Evolutionary conservation across 345 rosid genomes (phyloP), one percentile per base, ranked within the genome.

Genomic region (Salix purpurea): DNA sequence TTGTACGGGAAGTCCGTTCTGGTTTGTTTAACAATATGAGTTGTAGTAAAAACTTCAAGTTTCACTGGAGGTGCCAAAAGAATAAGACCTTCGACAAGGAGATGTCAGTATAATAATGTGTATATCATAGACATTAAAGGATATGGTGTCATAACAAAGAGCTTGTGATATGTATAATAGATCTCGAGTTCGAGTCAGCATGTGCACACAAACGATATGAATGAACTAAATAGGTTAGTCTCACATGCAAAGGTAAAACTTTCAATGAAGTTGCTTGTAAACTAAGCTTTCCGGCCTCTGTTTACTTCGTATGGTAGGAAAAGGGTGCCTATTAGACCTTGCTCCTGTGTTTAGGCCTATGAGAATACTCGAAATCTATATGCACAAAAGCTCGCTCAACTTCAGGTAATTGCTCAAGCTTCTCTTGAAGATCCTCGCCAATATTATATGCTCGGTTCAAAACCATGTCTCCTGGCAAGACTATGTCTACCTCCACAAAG

Each of bases 321-420:
- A 44, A 1, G 4, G 13, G 2, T 44, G 50, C 16, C 34, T 4
- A 32, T 32, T 39, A 39, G 42, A 39, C 0, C 75, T 82, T 85
- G 82, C 65, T 72, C 68, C 90, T 90, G 83, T 93, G 97, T 71
- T 93, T 94, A 26, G 96, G 97, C 48, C 85, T 74, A 30, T 93
- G 96, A 61, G 93, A 87, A 36, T 82, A 91, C 90, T 91, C 97
- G 72, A 93, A 91, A 81, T 91, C 97, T 11, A 91, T 90, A 67
- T 91, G 96, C 42, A 93, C 97, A 34, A 93, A 93, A 65, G 96
- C 97, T 72, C 96, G 83, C 79, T 90, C 97, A 5, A 93, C 92
- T 76, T 91, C 89, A n/a, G 94, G 87, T 46, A 90, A 83, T 66
- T 89, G 88, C 81, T 93, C 97, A 5, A 93, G 94, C 86, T 93